phyloP scores from a whole-genome alignment of 2,329 filamentous ascomycete species.

The Ascochyta pisi region DNA sequence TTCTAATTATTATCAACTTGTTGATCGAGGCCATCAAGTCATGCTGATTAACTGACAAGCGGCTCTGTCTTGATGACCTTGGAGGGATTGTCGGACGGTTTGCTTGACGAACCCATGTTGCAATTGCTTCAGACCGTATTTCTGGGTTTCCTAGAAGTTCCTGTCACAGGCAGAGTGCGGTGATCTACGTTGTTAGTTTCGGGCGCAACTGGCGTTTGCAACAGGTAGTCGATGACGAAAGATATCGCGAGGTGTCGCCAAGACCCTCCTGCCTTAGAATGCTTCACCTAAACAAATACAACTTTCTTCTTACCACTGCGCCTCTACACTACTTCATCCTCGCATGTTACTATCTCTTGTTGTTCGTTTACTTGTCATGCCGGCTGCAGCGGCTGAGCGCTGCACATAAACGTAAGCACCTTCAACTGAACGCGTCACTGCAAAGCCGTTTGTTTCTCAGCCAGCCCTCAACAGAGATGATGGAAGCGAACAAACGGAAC shows the following conservation, averaged over 20 bases:
- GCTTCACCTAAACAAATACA: neutral
- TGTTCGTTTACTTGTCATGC: neutral
- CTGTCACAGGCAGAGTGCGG: neutral
- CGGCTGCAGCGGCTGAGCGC: neutral
- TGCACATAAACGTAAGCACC: neutral
- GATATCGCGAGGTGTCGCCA: constrained; percentile 18
- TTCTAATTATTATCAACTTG: constrained; percentile 36
- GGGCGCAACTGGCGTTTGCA: neutral
- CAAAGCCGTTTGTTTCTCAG: constrained; percentile 8
- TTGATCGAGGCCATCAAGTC: neutral
- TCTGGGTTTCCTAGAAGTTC: too few species aligned
- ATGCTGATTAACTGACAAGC: constrained; percentile 35
- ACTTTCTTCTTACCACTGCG: neutral
- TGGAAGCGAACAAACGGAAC: constrained; percentile 6
- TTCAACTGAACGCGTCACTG: neutral
- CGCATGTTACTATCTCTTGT: neutral
- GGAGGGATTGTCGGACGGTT: constrained; percentile 29
- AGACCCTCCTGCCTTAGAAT: constrained; percentile 9
- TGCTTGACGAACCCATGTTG: constrained; percentile 15
- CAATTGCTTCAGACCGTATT: neutral
- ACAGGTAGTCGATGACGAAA: constrained; percentile 20
- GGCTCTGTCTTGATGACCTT: constrained; percentile 46
- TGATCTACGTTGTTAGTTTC: neutral
- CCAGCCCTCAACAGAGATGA: constrained; percentile 7
- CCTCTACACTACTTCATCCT: neutral